Percentiles rank a stretch among this genome's conserved stretches.
Evolutionary conservation across 2,329 filamentous ascomycete genomes (phyloP).

Genomic region (Penicillium sp.): DNA sequence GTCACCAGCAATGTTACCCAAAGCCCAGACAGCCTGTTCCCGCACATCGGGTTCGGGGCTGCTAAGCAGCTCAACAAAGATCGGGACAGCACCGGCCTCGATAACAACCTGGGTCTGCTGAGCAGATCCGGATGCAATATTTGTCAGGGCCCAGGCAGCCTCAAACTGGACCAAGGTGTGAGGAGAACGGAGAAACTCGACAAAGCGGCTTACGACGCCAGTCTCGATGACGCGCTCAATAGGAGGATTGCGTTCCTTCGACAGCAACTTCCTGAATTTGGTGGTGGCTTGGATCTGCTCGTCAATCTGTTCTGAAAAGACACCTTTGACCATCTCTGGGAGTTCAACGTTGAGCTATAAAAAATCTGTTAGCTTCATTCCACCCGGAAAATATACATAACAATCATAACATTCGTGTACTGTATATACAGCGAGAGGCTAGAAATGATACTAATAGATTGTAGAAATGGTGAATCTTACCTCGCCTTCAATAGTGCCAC

Average conservation of each 20-base stretch:
- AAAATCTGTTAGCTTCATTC: slow-evolving; percentile 20
- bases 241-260: slow-evolving; percentile 97
- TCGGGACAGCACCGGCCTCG: slow-evolving; percentile 94
- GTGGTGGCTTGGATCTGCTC: slow-evolving; percentile 95
- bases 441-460: too few species aligned
- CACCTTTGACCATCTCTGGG: slow-evolving; percentile 94
- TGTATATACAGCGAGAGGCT: background rate
- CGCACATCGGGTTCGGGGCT: slow-evolving; percentile 97
- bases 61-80: slow-evolving; percentile 92
- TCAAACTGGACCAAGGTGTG: slow-evolving; percentile 99
- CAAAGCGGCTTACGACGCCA: slow-evolving; percentile 93
- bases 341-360: slow-evolving; percentile 90
- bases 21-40: slow-evolving; percentile 96
- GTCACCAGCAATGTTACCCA: slow-evolving; percentile 98
- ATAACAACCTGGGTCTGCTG: slow-evolving; percentile 98
- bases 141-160: slow-evolving; percentile 97
- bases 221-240: slow-evolving; percentile 99
- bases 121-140: slow-evolving; percentile 96
- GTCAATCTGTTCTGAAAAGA: slow-evolving; percentile 98
- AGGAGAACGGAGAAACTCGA: slow-evolving; percentile 95
- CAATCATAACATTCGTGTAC: background rate
- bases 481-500: slow-evolving; percentile 90
- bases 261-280: slow-evolving; percentile 96
- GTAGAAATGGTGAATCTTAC: slow-evolving; percentile 54
- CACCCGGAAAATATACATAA: background rate